Percentiles rank a stretch among this genome's conserved stretches.
Conservation (phyloP, 2,329 filamentous ascomycete genomes). For the Thielaviopsis musarum region DNA sequence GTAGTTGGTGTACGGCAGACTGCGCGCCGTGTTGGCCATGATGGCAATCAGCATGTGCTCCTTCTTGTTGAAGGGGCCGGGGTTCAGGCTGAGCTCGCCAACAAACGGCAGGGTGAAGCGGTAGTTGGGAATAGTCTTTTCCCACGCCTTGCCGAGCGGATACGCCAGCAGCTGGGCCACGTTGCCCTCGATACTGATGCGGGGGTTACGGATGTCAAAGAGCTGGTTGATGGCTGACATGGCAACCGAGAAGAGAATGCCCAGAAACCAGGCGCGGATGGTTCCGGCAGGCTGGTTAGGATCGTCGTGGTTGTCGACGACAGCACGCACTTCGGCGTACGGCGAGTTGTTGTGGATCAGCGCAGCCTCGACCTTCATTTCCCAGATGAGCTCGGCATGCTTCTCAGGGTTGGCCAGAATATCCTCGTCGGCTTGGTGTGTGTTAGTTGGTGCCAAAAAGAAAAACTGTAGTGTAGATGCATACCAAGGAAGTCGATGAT, state of each 20-base stretch:
- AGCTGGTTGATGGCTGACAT: slow-evolving; percentile 35
- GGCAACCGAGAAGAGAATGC: slow-evolving; percentile 27
- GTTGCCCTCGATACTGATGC: slow-evolving; percentile 31
- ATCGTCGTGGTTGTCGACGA: slow-evolving; percentile 38
- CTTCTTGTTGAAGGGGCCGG: slow-evolving; percentile 36
- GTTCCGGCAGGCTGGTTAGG: slow-evolving; percentile 31
- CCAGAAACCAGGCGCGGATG: slow-evolving; percentile 34
- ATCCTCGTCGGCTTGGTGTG: slow-evolving; percentile 11
- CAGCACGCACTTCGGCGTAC: slow-evolving; percentile 37
- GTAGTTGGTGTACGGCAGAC: slow-evolving; percentile 30
- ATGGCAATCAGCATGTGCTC: slow-evolving; percentile 40
- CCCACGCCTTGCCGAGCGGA: slow-evolving; percentile 29
- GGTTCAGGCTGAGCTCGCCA: slow-evolving; percentile 23
- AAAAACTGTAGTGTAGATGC: slow-evolving; percentile 3
- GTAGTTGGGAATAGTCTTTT: slow-evolving; percentile 27
- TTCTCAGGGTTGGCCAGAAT: slow-evolving; percentile 23
- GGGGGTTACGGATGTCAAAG: slow-evolving; percentile 35
- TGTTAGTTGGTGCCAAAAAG: neutral
- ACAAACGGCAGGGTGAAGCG: slow-evolving; percentile 25
- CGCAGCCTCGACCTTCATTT: slow-evolving; percentile 35
- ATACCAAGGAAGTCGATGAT: slow-evolving; percentile 20
- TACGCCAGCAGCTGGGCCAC: slow-evolving; percentile 37
- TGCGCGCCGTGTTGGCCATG: slow-evolving; percentile 35
- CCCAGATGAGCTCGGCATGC: slow-evolving; percentile 25
- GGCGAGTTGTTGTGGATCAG: slow-evolving; percentile 37